Percentiles rank a stretch among this genome's conserved stretches.
Evolutionary conservation across 805 yeast species (phyloP).

Genomic region (Saturnispora kantuleensis): DNA sequence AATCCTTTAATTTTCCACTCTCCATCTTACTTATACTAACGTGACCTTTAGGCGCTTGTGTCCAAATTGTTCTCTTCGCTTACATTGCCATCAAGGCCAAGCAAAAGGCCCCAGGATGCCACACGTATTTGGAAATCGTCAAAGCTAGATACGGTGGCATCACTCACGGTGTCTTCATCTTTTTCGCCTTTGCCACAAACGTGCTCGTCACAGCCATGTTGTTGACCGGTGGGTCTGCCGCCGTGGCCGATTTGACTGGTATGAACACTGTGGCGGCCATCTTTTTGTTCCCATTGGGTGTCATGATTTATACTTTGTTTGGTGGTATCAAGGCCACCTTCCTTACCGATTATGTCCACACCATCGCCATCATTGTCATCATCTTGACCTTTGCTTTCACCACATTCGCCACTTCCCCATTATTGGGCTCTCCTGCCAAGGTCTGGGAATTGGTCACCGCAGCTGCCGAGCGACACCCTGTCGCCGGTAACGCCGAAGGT

Average conservation of each 20-base stretch:
- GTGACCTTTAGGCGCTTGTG: slow-evolving; percentile 41
- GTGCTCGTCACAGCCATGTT: slow-evolving; percentile 89
- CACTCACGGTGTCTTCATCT: slow-evolving; percentile 61
- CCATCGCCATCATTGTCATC: slow-evolving; percentile 69
- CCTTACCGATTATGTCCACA: slow-evolving; percentile 71
- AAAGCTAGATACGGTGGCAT: slow-evolving; percentile 69
- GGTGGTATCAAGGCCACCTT: slow-evolving; percentile 83
- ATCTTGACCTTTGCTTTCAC: slow-evolving; percentile 74
- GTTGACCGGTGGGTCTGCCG: slow-evolving; percentile 83
- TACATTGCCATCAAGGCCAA: slow-evolving; percentile 83
- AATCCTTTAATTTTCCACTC: too few relatives aligned
- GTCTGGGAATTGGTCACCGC: slow-evolving; percentile 67
- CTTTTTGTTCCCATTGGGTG: slow-evolving; percentile 74
- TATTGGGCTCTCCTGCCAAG: slow-evolving; percentile 71
- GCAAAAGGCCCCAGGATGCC: slow-evolving; percentile 84
- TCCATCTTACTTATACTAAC: too few relatives aligned
- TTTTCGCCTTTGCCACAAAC: slow-evolving; percentile 81
- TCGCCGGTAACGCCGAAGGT: slow-evolving; percentile 74
- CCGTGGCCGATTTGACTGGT: slow-evolving; percentile 72
- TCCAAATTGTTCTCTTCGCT: slow-evolving; percentile 79
- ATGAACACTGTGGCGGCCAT: slow-evolving; percentile 70
- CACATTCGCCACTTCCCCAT: slow-evolving; percentile 58
- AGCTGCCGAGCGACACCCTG: slow-evolving; percentile 53
- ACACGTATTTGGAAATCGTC: slow-evolving; percentile 81
- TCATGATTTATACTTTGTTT: slow-evolving; percentile 59